Evolutionary conservation across 805 yeast species (phyloP), one percentile per base, ranked within the genome.

Genomic region (Nakazawaea pomicola): DNA sequence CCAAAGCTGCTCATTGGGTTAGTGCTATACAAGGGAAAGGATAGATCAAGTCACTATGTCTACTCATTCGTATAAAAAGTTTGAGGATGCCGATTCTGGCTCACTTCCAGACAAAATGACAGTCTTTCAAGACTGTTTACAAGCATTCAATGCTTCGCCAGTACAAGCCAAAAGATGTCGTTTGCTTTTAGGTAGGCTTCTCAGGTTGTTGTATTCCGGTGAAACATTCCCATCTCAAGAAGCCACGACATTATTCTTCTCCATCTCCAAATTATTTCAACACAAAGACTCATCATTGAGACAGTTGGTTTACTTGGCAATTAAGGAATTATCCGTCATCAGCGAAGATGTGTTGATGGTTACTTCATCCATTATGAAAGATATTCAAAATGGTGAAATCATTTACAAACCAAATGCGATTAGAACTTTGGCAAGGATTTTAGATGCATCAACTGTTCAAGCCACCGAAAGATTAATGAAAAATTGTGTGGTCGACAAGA

Each of bases 281-380:
- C 95, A 91, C 63, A 85, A 80, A 60, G 90, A 85, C 57, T 78
- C 84, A 14, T 71, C 88, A 0, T 74, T 93, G 58, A 83, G 99
- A 63, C 99, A 93, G 66, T 76, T 86, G 68, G 95, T 91, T 14
- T 93, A 91, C 57, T 70, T 93, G 60, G 91, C 96, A 12, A 89
- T 91, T 62, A 93, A 93, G 67, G 97, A 91, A 62, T 74, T 93
- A 48, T 77, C 91, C 37, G 65, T 81, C 15, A 76, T 83, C 48
- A 87, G 96, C 16, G 86, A 87, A 51, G 97, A 93, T 62, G 88
- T 89, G 43, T 75, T 93, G 62, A 93, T 93, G 98, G 97, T 91
- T 20, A 93, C 99, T 20, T 87, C 96, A 2, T 89, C 96, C 20
- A 90, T 93, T 57, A 93, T 93, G 97, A 90, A 90, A 65, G 99